Base-by-base conservation (phyloP, 345 rosid species). In the Eucalyptus marginata region DNA sequence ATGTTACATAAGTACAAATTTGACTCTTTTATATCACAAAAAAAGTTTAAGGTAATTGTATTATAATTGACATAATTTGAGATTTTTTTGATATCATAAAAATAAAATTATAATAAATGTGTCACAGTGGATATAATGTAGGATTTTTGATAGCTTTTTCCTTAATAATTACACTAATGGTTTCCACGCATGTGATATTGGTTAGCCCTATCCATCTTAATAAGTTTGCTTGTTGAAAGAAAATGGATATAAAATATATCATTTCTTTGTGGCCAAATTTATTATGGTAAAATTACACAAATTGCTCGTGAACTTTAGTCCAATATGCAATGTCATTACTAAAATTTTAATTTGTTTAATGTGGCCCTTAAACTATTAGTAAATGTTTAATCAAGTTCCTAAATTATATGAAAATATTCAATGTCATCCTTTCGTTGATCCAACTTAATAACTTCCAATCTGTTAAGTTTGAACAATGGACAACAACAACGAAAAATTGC, bases 391-490 rank as follows among this genome's bases (percentile, higher is more conserved):
- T 76, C 1, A 0, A 40, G 0, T 10, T 7, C 15, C 3, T 40
- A 40, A 2, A 22, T 6, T 20, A 20, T 40, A 11, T 2, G 5
- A 40, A 76, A 76, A 20, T 18, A 2, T 40, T 40, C 16, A 76
- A 20, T 40, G 1, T 6, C 5, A 7, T 40, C 47, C 2, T 76
- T 6, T 11, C 25, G 0, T 0, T 36, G 1, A 76, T 76, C 46
- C 25, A 40, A 3, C 15, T 1, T 76, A 36, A 10, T 3, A 43
- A 40, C 15, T 76, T 40, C 1, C 29, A 20, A 76, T 76, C 2
- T 0, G 4, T 40, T 40, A 40, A 40, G 15, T 76, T 71, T 36
- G 47, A 76, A 18, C 8, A 0, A 0, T 2, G 7, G 13, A 76
- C 27, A 33, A 5, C 43, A 36, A 20, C 22, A 76, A 66, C 4